Percentiles rank a stretch among this genome's conserved stretches.
Evolutionary conservation across 768 basidiomycete species (phyloP).

Genomic region (Kwoniella heveanensis): DNA sequence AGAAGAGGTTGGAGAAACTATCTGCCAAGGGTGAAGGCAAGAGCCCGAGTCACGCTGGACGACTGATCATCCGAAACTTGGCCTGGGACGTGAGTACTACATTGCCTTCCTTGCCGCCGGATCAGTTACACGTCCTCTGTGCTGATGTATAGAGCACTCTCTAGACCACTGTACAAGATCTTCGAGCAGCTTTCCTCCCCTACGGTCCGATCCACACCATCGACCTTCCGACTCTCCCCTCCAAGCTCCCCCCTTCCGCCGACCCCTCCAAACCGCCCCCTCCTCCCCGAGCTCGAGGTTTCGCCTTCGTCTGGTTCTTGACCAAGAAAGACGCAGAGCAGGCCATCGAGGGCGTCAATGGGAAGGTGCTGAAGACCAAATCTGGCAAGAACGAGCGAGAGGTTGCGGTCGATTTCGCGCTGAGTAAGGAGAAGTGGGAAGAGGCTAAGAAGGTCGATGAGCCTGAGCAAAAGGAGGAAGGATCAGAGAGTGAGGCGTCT

Average conservation of each 20-base stretch:
- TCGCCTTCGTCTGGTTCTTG: slow-evolving; percentile 94
- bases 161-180: slow-evolving; percentile 76
- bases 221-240: slow-evolving; percentile 66
- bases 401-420: slow-evolving; percentile 94
- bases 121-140: neutral
- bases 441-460: slow-evolving; percentile 67
- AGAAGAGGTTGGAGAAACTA: slow-evolving; percentile 73
- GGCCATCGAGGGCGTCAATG: slow-evolving; percentile 79
- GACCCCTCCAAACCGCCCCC: slow-evolving; percentile 49
- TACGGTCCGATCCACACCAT: slow-evolving; percentile 85
- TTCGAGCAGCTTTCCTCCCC: slow-evolving; percentile 81
- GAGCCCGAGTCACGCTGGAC: slow-evolving; percentile 68
- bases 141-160: neutral
- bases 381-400: slow-evolving; percentile 63
- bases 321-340: slow-evolving; percentile 79
- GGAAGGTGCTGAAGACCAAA: slow-evolving; percentile 61
- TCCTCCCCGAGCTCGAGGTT: slow-evolving; percentile 66
- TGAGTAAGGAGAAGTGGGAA: slow-evolving; percentile 91
- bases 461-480: slow-evolving; percentile 50
- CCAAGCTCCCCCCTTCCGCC: slow-evolving; percentile 55
- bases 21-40: slow-evolving; percentile 57
- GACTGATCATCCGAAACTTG: slow-evolving; percentile 88
- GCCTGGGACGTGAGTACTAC: slow-evolving; percentile 63
- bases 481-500: slow-evolving; percentile 42
- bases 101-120: neutral